Evolutionary conservation across 2,329 filamentous ascomycete genomes (phyloP).

Genomic region (Penicillium rolfsii): DNA sequence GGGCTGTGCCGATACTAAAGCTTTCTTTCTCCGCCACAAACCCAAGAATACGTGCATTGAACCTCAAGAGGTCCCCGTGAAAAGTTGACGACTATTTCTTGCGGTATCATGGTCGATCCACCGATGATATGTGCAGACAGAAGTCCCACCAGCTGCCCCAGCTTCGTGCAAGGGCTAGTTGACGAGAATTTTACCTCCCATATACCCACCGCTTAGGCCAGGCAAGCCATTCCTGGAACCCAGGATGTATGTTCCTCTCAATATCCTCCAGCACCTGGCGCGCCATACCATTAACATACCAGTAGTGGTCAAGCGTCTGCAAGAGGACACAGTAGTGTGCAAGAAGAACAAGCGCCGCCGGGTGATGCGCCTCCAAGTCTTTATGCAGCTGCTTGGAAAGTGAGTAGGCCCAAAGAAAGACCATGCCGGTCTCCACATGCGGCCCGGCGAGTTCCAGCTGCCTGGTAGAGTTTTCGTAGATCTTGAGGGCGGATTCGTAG

Average conservation of each 20-base stretch:
- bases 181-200: neutral
- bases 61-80: neutral
- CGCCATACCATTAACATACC: conserved; percentile 20
- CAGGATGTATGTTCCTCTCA: conserved; percentile 19
- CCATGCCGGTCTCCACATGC: conserved; percentile 25
- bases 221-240: conserved; percentile 21
- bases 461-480: conserved; percentile 15
- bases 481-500: conserved; percentile 17
- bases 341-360: conserved; percentile 24
- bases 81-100: too few species aligned
- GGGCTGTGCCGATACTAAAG: neutral
- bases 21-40: neutral
- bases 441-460: conserved; percentile 24
- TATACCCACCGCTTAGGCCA: conserved; percentile 26
- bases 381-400: conserved; percentile 22
- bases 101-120: too few species aligned
- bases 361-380: conserved; percentile 18
- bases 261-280: conserved; percentile 23
- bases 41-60: neutral
- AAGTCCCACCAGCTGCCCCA: neutral
- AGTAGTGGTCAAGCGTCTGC: conserved; percentile 19
- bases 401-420: conserved; percentile 24
- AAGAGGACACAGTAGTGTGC: conserved; percentile 26
- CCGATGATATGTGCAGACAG: neutral
- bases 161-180: neutral